Conservation (phyloP, 2,329 filamentous ascomycete species). For the Fusarium humuli region DNA sequence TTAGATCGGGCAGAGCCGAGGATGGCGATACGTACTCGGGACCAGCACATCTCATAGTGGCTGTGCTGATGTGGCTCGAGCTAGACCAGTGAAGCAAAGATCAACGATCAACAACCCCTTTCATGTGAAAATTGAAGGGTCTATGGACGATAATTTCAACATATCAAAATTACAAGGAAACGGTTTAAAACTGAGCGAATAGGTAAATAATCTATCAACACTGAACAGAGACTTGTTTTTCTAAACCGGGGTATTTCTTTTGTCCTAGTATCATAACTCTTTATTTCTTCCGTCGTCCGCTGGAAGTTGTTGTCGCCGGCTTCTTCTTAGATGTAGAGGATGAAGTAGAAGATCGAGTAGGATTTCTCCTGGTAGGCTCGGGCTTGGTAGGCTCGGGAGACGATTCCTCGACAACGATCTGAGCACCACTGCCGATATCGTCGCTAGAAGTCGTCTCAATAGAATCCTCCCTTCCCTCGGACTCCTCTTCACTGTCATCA, state of each 20-base stretch:
- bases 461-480: conserved; percentile 46
- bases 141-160: not conserved
- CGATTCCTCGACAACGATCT: conserved; percentile 51
- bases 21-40: conserved; percentile 11
- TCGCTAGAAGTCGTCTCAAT: conserved; percentile 53
- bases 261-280: conserved; percentile 21
- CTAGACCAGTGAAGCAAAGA: not conserved
- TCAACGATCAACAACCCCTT: not conserved
- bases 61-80: conserved; percentile 28
- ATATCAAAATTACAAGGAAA: not conserved
- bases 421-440: conserved; percentile 52
- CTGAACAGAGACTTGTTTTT: conserved; percentile 15
- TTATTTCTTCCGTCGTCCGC: conserved; percentile 53
- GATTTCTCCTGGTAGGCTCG: conserved; percentile 53
- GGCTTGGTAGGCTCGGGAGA: conserved; percentile 46
- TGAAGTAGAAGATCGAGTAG: conserved; percentile 43
- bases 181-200: not conserved
- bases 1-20: conserved; percentile 45
- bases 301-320: conserved; percentile 39
- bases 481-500: conserved; percentile 48
- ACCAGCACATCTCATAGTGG: conserved; percentile 17
- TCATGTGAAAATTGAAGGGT: conserved; percentile 30
- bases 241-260: conserved; percentile 18
- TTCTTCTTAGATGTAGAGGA: conserved; percentile 58
- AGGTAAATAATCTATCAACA: conserved; percentile 30